Conservation (phyloP, 1,139 yeast species). For the Saccharomyces hybrid region DNA sequence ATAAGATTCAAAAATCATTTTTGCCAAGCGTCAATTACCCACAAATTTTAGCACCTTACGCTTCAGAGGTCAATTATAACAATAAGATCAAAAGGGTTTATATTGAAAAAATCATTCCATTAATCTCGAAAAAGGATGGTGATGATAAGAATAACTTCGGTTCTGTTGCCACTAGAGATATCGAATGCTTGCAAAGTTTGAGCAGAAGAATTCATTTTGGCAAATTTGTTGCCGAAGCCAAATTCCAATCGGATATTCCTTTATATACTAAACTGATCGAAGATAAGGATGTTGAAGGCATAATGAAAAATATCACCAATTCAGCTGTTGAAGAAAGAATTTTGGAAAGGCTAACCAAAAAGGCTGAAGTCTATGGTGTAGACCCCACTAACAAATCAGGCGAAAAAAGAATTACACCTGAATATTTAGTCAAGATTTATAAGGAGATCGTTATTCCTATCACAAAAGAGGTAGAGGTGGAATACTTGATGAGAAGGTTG, state of each 20-base stretch:
- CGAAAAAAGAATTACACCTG: conserved; percentile 76
- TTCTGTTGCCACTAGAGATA: conserved; percentile 76
- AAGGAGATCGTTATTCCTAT: conserved; percentile 85
- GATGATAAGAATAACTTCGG: conserved; percentile 86
- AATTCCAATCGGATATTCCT: conserved; percentile 63
- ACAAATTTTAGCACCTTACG: conserved; percentile 62
- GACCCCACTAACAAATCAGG: conserved; percentile 72
- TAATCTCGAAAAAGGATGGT: conserved; percentile 58
- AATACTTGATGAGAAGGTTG: conserved; percentile 74
- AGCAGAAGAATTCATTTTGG: conserved; percentile 95
- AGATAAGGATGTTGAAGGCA: conserved; percentile 60
- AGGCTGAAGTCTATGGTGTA: conserved; percentile 80
- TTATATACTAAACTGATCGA: conserved; percentile 57
- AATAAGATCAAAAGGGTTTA: conserved; percentile 59
- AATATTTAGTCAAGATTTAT: conserved; percentile 72
- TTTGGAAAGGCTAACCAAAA: conserved; percentile 63
- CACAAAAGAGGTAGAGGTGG: conserved; percentile 92
- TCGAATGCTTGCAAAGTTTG: conserved; percentile 77
- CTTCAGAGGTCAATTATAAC: conserved; percentile 72
- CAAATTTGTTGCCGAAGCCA: conserved; percentile 93
- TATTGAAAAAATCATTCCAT: conserved; percentile 64
- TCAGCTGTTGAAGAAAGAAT: conserved; percentile 79
- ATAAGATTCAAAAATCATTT: conserved; percentile 54
- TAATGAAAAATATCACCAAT: conserved; percentile 81
- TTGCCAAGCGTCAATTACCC: conserved; percentile 80